Conservation (phyloP, 2,329 filamentous ascomycete species). For the Zarea fungicola region DNA sequence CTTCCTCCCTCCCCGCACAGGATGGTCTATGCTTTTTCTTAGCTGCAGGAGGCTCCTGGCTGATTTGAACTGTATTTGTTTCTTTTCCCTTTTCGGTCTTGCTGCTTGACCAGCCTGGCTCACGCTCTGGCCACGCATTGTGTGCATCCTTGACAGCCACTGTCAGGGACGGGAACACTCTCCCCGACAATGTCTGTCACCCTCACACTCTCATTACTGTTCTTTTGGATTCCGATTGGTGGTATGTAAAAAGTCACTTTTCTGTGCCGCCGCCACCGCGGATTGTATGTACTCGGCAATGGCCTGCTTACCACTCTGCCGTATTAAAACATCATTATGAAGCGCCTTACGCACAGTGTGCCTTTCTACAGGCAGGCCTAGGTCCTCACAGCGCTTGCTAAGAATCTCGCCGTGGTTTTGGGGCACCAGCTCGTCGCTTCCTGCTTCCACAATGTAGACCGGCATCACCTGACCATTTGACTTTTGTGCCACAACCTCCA, state of each 20-base stretch:
- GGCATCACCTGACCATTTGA: constrained; percentile 23
- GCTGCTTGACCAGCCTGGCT: background rate
- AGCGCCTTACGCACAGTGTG: constrained; percentile 43
- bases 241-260: background rate
- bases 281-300: constrained; percentile 38
- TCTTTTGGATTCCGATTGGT: constrained; percentile 2
- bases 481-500: constrained; percentile 36
- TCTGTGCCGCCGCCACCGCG: constrained; percentile 15
- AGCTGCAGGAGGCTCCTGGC: background rate
- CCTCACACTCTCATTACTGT: background rate
- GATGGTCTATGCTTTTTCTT: constrained; percentile 4
- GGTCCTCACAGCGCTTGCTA: constrained; percentile 40
- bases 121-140: too few relatives aligned
- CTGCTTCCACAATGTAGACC: constrained; percentile 50
- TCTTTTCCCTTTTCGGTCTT: background rate
- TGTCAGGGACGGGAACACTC: too few relatives aligned
- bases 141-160: too few relatives aligned
- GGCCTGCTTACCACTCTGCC: constrained; percentile 37
- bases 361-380: constrained; percentile 42
- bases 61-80: background rate
- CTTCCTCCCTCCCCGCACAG: constrained; percentile 7
- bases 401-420: constrained; percentile 43
- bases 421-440: constrained; percentile 55
- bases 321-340: constrained; percentile 52
- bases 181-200: background rate